These are phyloP conservation scores for Stenogyne calaminthoides DNA, from an alignment of 305 asterid genomes.

Conservation along the genomic window DNA sequence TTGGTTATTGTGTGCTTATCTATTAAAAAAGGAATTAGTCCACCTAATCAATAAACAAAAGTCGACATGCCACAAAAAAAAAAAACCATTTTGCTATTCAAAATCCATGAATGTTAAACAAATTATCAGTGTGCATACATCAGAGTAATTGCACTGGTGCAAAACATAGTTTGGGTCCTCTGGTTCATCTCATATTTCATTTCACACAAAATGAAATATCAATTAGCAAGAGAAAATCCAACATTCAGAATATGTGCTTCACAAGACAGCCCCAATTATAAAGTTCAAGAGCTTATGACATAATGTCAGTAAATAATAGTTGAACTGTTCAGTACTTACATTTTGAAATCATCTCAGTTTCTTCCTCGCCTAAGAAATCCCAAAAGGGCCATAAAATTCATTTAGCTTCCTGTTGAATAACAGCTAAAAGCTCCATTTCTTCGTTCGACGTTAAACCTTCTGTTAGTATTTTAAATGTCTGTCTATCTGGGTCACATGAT, in stretches of 20 bases:
- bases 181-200: slow-evolving; percentile 10
- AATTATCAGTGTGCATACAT: not conserved
- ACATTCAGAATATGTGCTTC: slow-evolving; percentile 12
- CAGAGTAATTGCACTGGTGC: not conserved
- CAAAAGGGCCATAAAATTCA: slow-evolving; percentile 47
- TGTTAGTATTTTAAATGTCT: slow-evolving; percentile 46
- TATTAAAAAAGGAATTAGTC: not conserved
- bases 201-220: not conserved
- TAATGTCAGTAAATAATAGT: not conserved
- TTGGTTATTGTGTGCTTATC: not conserved
- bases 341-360: slow-evolving; percentile 27
- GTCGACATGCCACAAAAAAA: not conserved
- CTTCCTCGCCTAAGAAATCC: slow-evolving; percentile 47
- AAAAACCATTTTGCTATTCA: not conserved
- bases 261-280: not conserved
- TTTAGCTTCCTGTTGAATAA: slow-evolving; percentile 49
- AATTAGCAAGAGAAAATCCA: not conserved
- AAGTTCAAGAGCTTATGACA: not conserved
- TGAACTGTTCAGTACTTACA: slow-evolving; percentile 21
- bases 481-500: slow-evolving; percentile 61
- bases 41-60: not conserved
- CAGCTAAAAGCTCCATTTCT: slow-evolving; percentile 42
- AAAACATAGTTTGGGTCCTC: slow-evolving; percentile 8
- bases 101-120: not conserved
- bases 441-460: slow-evolving; percentile 49